Base-by-base conservation (phyloP, 805 yeast genomes). In the Metahyphopichia silvanorum region DNA sequence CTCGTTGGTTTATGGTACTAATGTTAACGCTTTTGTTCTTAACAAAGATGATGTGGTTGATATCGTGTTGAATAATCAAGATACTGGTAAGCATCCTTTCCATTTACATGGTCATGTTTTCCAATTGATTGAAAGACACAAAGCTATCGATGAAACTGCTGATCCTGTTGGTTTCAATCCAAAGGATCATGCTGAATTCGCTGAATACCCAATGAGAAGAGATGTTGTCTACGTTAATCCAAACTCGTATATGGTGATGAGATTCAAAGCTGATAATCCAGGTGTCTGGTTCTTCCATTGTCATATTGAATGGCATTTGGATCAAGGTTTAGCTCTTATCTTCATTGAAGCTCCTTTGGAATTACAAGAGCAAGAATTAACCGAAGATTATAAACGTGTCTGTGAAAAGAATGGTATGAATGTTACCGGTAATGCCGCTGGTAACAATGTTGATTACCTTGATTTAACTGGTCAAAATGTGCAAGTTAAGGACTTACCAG, bases 231-330 rank as follows among this genome's bases (percentile, higher is more conserved):
- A 72, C 43, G 77, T 86, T 12, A 74, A 77, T 31, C 76, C 82
- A 21, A 78, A 80, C 46, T 86, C 89, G 2, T 74, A 78, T 53
- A 56, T 79, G 31, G 88, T 81, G 12, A 51, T 79, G 20, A 67
- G 96, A 44, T 86, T 86, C 57, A 72, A 65, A 46, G 87, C 96
- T 9, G 77, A 83, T 49, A 88, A 89, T 49, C 96, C 96, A 3
- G 97, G 97, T 36, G 80, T 87, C 16, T 89, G 96, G 96, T 76
- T 83, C 40, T 84, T 88, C 79, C 97, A 88, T 55, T 88, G 97
- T 60, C 95, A 86, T 52, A 76, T 84, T 34, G 91, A 84, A 49
- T 84, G 88, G 82, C 94, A 84, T 60, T 72, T 84, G 55, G 82
- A 78, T 45, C 93, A 84, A 62, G 94, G 94, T 18, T 67, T 84